These are phyloP conservation scores for Globisporangium recalcitrans DNA, from an alignment of 352 stramenopile species.

Conservation along the genomic window DNA sequence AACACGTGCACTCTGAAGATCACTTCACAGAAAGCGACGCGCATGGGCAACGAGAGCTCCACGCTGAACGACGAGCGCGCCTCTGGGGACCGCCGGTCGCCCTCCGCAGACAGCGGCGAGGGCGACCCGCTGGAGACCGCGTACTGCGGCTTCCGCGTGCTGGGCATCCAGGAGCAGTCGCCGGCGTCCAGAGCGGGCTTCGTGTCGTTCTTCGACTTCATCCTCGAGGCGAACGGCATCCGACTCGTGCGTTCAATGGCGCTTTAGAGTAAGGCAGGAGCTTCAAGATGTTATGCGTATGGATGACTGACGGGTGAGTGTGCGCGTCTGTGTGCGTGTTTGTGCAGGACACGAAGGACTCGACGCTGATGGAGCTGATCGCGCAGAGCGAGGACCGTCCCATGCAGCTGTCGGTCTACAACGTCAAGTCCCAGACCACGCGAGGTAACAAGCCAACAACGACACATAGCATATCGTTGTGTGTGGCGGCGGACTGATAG, in stretches of 20 bases:
- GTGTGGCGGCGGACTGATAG: neutral
- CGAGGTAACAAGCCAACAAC: no score
- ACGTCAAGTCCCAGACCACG: conserved; percentile 73
- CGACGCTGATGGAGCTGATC: conserved; percentile 91
- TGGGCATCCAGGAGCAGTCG: conserved; percentile 95
- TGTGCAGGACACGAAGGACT: conserved; percentile 70
- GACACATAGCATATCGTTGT: no score
- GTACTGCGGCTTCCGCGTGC: conserved; percentile 90
- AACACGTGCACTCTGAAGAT: neutral
- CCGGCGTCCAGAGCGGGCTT: conserved; percentile 90
- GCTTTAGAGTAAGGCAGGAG: neutral
- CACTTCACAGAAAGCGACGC: neutral
- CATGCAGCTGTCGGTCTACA: conserved; percentile 73
- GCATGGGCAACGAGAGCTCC: conserved; percentile 54
- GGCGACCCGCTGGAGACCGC: conserved; percentile 46
- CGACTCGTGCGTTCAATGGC: conserved; percentile 44
- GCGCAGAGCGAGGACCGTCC: conserved; percentile 76
- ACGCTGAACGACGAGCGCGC: conserved; percentile 16
- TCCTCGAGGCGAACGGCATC: conserved; percentile 92
- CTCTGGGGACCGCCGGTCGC: conserved; percentile 8
- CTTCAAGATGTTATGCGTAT: no score
- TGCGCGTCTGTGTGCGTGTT: neutral
- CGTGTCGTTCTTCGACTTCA: conserved; percentile 98
- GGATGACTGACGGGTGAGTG: neutral
- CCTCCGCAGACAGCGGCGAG: conserved; percentile 12